phyloP scores from a whole-genome alignment of 225 moss, liverwort and hornwort genomes.

The Antitrichia curtipendula region DNA sequence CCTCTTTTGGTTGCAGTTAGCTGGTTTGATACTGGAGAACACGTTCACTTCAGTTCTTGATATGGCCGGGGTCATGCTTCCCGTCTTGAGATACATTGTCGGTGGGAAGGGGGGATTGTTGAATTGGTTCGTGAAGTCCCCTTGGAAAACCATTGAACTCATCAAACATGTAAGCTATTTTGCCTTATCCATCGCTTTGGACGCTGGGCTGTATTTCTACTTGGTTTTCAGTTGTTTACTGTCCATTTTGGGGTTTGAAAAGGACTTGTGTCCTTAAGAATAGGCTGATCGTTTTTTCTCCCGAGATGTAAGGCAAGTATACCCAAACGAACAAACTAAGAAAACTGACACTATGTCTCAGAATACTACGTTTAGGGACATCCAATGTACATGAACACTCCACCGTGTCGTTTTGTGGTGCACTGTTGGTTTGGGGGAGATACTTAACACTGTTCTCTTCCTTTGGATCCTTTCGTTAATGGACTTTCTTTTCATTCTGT shows the following conservation, averaged over 20 bases:
- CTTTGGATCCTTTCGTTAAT: background rate
- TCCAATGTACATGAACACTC: background rate
- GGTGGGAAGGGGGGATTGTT: slow-evolving; percentile 67
- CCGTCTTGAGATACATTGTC: slow-evolving; percentile 65
- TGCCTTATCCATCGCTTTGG: background rate
- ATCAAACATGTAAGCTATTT: slow-evolving; percentile 45
- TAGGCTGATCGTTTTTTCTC: background rate
- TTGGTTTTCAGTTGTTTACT: background rate
- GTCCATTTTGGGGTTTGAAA: background rate
- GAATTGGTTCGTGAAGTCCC: slow-evolving; percentile 86
- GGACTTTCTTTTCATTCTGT: background rate
- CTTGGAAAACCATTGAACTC: slow-evolving; percentile 85
- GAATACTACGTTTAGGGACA: too few relatives aligned
- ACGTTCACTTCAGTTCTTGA: slow-evolving; percentile 95
- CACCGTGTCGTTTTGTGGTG: too few relatives aligned
- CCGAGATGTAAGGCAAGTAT: background rate
- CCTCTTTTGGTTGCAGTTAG: slow-evolving; percentile 36
- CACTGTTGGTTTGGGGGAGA: background rate
- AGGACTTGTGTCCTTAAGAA: background rate
- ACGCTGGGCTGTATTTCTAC: background rate
- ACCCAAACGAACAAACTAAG: background rate
- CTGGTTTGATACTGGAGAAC: slow-evolving; percentile 80
- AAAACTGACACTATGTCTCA: too few relatives aligned
- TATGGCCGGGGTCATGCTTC: slow-evolving; percentile 95
- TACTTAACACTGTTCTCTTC: background rate